Percentiles rank a stretch among this genome's conserved stretches.
phyloP scores from a whole-genome alignment of 768 basidiomycete genomes.

The Serendipita sp. region DNA sequence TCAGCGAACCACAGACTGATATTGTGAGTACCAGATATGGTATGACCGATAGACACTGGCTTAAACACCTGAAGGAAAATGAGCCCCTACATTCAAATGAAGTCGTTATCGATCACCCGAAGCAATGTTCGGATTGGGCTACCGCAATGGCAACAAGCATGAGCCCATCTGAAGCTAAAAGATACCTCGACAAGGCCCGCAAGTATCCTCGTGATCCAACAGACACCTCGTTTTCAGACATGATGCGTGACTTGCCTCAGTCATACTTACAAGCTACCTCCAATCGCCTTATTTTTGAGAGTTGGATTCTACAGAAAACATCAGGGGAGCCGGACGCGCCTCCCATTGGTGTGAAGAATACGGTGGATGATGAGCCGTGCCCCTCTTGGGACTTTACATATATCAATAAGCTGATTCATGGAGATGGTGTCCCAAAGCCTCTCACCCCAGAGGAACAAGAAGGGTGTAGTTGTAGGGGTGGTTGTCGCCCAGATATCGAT shows the following conservation, averaged over 20 bases:
- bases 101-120: background rate
- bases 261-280: background rate
- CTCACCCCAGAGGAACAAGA: constrained; percentile 26
- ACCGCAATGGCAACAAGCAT: background rate
- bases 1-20: too few species aligned
- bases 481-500: constrained; percentile 56
- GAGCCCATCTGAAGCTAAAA: background rate
- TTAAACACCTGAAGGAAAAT: too few species aligned
- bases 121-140: background rate
- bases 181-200: background rate
- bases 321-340: constrained; percentile 51
- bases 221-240: constrained; percentile 7
- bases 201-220: background rate
- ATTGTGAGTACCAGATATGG: too few species aligned
- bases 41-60: too few species aligned
- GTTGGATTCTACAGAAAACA: constrained; percentile 48
- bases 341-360: constrained; percentile 47
- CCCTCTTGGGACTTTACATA: constrained; percentile 83
- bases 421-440: constrained; percentile 48
- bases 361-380: constrained; percentile 46
- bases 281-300: constrained; percentile 38
- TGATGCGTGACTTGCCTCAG: background rate
- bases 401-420: constrained; percentile 65
- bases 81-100: too few species aligned
- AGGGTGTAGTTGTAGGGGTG: constrained; percentile 61